These are phyloP conservation scores for Geranium brycei DNA, from an alignment of 345 rosid genomes.

Conservation along the genomic window DNA sequence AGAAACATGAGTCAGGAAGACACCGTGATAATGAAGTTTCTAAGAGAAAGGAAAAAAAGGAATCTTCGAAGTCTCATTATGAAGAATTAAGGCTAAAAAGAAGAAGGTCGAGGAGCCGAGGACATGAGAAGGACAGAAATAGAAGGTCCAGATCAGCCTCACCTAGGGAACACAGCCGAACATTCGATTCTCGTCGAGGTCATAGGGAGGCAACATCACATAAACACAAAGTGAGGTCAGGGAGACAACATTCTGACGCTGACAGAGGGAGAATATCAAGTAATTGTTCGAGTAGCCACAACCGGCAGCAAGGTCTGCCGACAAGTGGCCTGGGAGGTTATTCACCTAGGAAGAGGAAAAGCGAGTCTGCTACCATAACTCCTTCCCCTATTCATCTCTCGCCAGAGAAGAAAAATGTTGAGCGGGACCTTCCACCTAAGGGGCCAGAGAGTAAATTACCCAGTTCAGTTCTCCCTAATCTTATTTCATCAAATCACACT, in stretches of 20 bases:
- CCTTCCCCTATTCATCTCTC: conserved; percentile 56
- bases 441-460: conserved; percentile 18
- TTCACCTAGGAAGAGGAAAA: conserved; percentile 83
- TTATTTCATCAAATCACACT: conserved; percentile 26
- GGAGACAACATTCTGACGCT: conserved; percentile 34
- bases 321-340: conserved; percentile 84
- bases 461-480: conserved; percentile 29
- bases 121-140: conserved; percentile 32
- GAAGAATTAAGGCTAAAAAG: conserved; percentile 40
- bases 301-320: conserved; percentile 34
- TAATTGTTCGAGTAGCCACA: conserved; percentile 42
- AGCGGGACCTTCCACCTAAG: conserved; percentile 65
- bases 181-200: conserved; percentile 29
- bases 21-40: conserved; percentile 28
- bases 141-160: conserved; percentile 47
- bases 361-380: conserved; percentile 44
- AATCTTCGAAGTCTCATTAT: conserved; percentile 33
- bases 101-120: conserved; percentile 60
- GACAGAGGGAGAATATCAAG: conserved; percentile 23
- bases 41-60: conserved; percentile 41
- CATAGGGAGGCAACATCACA: conserved; percentile 27
- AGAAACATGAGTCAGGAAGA: conserved; percentile 38
- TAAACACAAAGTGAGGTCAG: conserved; percentile 33
- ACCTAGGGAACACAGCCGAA: conserved; percentile 34
- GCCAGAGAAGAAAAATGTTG: conserved; percentile 61